Percentiles rank a stretch among this genome's conserved stretches.
Evolutionary conservation across 176 grass and related monocot genomes (phyloP).

Genomic region (Triticum dicoccoides): DNA sequence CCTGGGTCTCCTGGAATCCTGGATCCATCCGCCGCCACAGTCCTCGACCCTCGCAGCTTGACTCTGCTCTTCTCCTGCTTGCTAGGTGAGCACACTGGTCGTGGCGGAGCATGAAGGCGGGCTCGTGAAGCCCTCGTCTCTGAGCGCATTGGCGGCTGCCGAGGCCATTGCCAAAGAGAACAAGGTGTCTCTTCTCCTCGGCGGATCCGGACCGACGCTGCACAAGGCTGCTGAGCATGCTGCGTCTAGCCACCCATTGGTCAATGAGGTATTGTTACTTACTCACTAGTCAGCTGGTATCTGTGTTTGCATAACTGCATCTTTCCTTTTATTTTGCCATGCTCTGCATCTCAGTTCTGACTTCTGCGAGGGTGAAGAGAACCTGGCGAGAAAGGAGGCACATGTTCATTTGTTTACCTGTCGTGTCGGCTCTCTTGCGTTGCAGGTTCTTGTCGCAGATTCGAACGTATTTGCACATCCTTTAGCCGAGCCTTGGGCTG

Average conservation of each 20-base stretch:
- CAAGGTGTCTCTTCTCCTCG: constrained; percentile 68
- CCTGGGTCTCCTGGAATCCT: too few species aligned
- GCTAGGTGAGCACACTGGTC: constrained; percentile 75
- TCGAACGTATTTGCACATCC: constrained; percentile 58
- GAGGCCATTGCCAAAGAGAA: constrained; percentile 56
- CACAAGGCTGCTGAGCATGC: constrained; percentile 75
- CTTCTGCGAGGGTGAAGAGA: neutral
- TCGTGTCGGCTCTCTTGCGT: neutral
- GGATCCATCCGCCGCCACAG: too few species aligned
- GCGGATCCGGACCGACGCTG: constrained; percentile 57
- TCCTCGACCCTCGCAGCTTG: neutral
- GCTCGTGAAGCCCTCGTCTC: constrained; percentile 72
- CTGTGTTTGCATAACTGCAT: neutral
- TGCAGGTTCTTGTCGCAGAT: constrained; percentile 83
- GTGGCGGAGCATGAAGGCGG: constrained; percentile 84
- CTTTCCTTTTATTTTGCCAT: neutral
- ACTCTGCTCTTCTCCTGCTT: neutral
- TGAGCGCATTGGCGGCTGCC: constrained; percentile 72
- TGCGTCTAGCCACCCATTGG: constrained; percentile 71
- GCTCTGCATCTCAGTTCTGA: neutral
- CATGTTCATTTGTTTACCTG: neutral
- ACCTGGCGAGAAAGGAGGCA: neutral
- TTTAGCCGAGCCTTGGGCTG: constrained; percentile 77
- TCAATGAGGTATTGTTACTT: constrained; percentile 60
- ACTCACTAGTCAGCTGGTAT: neutral